Conservation (phyloP, 2,329 filamentous ascomycete species). For the Pseudogymnoascus sp. region DNA sequence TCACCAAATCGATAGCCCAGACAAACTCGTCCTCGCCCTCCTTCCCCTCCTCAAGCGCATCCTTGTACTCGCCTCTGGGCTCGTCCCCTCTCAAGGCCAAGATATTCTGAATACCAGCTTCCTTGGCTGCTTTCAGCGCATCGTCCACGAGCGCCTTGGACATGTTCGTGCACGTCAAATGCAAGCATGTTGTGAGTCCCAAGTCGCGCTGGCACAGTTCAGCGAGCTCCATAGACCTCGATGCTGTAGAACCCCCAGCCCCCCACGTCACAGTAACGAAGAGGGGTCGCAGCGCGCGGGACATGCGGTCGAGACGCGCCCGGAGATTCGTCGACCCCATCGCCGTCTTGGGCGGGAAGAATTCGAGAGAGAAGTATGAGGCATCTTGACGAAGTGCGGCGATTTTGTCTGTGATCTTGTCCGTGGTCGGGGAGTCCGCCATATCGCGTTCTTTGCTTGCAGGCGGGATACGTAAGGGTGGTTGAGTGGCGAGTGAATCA, state of each 20-base stretch:
- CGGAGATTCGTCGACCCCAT: conserved; percentile 95
- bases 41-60: conserved; percentile 50
- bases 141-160: conserved; percentile 78
- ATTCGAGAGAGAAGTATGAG: conserved; percentile 93
- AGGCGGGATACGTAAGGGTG: neutral
- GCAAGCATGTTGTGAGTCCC: conserved; percentile 87
- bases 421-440: conserved; percentile 29
- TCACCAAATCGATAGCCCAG: conserved; percentile 83
- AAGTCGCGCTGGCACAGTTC: conserved; percentile 92
- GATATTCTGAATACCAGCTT: conserved; percentile 86
- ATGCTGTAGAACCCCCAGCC: conserved; percentile 84
- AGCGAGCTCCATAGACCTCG: conserved; percentile 86
- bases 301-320: conserved; percentile 90
- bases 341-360: conserved; percentile 96
- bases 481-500: conserved; percentile 3
- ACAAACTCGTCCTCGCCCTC: conserved; percentile 68
- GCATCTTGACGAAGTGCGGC: conserved; percentile 75
- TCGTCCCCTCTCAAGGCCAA: conserved; percentile 87
- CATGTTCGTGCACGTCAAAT: conserved; percentile 98
- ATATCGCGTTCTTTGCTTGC: neutral
- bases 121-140: conserved; percentile 84
- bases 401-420: conserved; percentile 93
- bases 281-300: conserved; percentile 78
- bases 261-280: conserved; percentile 99
- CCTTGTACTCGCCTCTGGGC: conserved; percentile 80